Base-by-base conservation (phyloP, 306 rosid genomes). In the Malus sylvestris region DNA sequence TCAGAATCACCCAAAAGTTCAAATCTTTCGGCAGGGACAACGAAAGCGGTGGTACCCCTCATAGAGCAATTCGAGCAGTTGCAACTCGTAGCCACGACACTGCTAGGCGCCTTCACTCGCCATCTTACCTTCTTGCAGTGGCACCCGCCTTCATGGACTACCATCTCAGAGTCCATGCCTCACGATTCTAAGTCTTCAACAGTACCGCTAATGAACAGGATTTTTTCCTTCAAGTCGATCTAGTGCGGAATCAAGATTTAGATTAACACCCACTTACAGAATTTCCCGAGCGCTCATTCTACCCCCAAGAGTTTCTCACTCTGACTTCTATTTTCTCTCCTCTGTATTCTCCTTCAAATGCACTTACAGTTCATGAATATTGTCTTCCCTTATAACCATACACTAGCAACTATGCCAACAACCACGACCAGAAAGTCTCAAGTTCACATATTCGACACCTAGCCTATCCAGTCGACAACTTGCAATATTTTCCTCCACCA, bases 71-170 rank as follows among this genome's bases (percentile, higher is more conserved):
- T 57, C 10, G 97, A 90, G 76, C 98, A 92, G 83, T 84, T 83
- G 85, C 98, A 94, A 46, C 88, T 85, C 96, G 92, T 86, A 51
- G 86, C 98, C 79, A 85, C 91, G 51, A 90, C 84, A 42, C 86
- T 86, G 1, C 85, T 59, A 45, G 93, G 88, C 32, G 96, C 95
- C 52, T 55, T 25, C 30, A 82, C 95, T 58, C 49, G 88, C 98
- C 98, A 94, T 78, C 81, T 88, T 33, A 94, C 89, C 52, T 81
- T 90, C 92, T 82, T 79, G 86, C 98, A 94, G 78, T 90, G 98
- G 77, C 98, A 94, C 13, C 97, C 95, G 38, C 98, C 98, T 22
- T 44, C 73, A 62, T 94, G 98, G 70, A 73, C 87, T 70, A 87
- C 88, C 55, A 71, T 52, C 76, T 84, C 91, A 33, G 82, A 77